These are phyloP conservation scores for Albugo laibachii DNA, from an alignment of 352 stramenopile genomes.

Conservation along the genomic window DNA sequence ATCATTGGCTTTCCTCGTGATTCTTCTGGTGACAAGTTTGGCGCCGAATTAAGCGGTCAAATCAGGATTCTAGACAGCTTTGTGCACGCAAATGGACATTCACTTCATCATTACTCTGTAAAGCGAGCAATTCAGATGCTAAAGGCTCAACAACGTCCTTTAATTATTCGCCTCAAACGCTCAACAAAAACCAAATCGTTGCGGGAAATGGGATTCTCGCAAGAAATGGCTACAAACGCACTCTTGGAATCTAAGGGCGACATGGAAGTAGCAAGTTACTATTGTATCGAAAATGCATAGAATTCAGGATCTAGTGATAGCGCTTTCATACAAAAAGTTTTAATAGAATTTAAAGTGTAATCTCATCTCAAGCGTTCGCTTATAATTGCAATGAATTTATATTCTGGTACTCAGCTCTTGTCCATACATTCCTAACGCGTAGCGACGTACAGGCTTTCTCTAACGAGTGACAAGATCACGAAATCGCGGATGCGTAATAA, in stretches of 20 bases:
- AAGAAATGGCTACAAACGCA: conserved; percentile 22
- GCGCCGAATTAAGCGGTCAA: conserved; percentile 51
- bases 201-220: conserved; percentile 55
- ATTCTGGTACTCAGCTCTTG: no score
- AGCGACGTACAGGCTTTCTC: no score
- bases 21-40: conserved; percentile 38
- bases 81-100: conserved; percentile 60
- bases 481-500: no score
- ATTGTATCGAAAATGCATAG: neutral
- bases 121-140: conserved; percentile 73
- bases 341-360: no score
- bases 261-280: conserved; percentile 25
- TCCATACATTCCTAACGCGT: no score
- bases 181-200: conserved; percentile 41
- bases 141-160: conserved; percentile 49
- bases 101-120: conserved; percentile 63
- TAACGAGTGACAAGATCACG: no score
- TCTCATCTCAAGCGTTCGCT: no score
- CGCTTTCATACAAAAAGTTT: no score
- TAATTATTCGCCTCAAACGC: conserved; percentile 55
- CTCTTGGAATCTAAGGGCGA: conserved; percentile 30
- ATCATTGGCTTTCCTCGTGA: conserved; percentile 57
- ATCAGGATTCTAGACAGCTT: conserved; percentile 54
- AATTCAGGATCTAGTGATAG: no score
- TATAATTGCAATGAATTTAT: no score